These are phyloP conservation scores for Trichopus zeylanicus DNA, from an alignment of 116 monocot species.

Conservation along the genomic window DNA sequence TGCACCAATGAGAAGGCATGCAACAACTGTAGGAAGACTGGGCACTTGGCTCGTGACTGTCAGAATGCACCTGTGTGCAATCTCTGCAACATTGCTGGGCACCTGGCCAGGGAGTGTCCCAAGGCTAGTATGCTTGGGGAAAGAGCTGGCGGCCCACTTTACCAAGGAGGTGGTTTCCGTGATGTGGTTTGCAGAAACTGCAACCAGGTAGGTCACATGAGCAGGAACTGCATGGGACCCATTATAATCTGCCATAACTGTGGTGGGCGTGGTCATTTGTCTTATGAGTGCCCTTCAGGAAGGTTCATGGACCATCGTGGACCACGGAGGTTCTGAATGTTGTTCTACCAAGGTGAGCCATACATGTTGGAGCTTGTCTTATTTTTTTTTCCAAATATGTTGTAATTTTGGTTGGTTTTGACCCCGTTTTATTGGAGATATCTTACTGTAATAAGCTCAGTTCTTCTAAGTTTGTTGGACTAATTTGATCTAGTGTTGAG, in stretches of 20 bases:
- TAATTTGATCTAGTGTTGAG: too few species aligned
- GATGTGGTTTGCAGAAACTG: constrained; percentile 60
- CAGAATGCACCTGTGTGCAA: constrained; percentile 63
- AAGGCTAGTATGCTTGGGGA: constrained; percentile 20
- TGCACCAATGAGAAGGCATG: constrained; percentile 65
- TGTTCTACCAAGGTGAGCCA: too few species aligned
- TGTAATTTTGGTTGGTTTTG: too few species aligned
- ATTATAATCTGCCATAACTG: constrained; percentile 86
- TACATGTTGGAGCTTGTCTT: too few species aligned
- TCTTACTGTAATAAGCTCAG: too few species aligned
- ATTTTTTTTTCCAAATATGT: too few species aligned
- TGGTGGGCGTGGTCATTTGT: constrained; percentile 85
- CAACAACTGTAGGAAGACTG: constrained; percentile 56
- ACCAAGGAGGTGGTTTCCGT: constrained; percentile 13
- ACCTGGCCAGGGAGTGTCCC: constrained; percentile 48
- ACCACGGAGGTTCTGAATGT: constrained; percentile 18
- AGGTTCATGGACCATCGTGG: constrained; percentile 54
- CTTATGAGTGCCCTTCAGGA: constrained; percentile 87
- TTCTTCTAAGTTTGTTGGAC: too few species aligned
- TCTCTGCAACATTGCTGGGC: constrained; percentile 66
- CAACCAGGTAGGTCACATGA: constrained; percentile 63
- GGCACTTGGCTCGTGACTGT: constrained; percentile 72
- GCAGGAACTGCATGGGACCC: constrained; percentile 55
- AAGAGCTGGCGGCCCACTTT: background rate
- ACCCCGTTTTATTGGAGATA: too few species aligned